Percentiles rank a stretch among this genome's conserved stretches.
phyloP scores from a whole-genome alignment of 192 early-diverging fungal genomes.

The Paraglomus brasilianum region DNA sequence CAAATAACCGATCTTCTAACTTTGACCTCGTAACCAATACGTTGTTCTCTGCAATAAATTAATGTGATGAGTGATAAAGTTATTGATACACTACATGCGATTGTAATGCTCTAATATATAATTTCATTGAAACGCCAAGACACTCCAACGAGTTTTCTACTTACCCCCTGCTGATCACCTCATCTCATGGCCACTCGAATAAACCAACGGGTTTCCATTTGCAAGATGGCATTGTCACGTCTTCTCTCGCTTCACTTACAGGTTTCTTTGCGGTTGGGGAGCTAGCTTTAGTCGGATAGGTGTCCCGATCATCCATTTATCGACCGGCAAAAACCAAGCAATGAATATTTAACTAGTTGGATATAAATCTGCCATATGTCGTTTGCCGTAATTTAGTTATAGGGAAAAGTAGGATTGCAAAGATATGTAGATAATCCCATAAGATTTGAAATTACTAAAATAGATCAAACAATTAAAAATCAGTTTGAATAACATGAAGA shows the following conservation, averaged over 20 bases:
- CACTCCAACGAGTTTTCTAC: no score
- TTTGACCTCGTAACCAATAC: constrained; percentile 13
- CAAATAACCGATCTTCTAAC: constrained; percentile 23
- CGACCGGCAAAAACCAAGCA: no score
- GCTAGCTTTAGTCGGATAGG: no score
- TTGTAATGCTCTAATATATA: not conserved
- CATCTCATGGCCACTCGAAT: constrained; percentile 12
- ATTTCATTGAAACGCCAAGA: not conserved
- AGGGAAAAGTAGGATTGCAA: not conserved
- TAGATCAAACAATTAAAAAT: no score
- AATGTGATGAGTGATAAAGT: not conserved
- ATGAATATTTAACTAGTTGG: no score
- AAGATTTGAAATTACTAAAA: not conserved
- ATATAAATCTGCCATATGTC: no score
- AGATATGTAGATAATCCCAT: not conserved
- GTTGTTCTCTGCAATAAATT: constrained; percentile 17
- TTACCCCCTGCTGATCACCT: constrained; percentile 25
- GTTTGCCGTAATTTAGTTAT: not conserved
- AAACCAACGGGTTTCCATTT: no score
- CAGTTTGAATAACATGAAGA: no score
- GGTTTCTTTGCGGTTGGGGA: no score
- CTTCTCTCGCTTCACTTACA: not conserved
- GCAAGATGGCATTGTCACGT: no score
- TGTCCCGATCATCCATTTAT: no score
- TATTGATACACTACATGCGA: no score